Evolutionary conservation across 2,329 filamentous ascomycete genomes (phyloP), one percentile per base, ranked within the genome.

Genomic region (Ophiostoma novo-ulmi): DNA sequence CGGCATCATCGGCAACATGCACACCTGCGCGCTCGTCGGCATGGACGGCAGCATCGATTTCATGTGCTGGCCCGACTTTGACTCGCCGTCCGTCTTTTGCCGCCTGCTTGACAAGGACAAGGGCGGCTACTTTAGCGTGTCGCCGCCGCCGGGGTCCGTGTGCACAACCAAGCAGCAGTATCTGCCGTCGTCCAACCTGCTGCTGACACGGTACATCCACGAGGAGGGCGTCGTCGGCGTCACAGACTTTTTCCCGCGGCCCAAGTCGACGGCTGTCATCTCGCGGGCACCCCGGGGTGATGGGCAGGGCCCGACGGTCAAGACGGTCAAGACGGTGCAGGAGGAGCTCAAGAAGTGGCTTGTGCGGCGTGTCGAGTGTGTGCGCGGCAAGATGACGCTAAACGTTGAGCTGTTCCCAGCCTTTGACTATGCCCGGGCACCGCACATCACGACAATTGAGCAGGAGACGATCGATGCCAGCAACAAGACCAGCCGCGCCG

Each of bases 11-110:
- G 91, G 91, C 35, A 92, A 93, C 76, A 92, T 93, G 90, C 85
- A 89, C 75, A 93, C 90, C 0, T 91, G 89, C 80, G 90, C 90
- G 17, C 81, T 92, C n/a, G 85, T 91, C 31, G 90, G 89, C 74
- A 90, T 91, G 76, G 88, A 90, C 76, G 90, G 90, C 35, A 90
- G 89, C 74, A 79, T 93, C 71, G 91, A 92, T 77, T 92, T 88
- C 75, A 91, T 93, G 89, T 93, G 90, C 78, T 93, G 90, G 91
- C 91, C 90, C 3, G 87, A 92, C 74, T 93, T 93, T 77, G 91
- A 93, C 78, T 92, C 90, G 6, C 90, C 91, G 0, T 89, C 89
- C 0, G 80, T 93, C 68, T 93, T 93, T 77, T 92, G 89, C 76
- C 87, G 90, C 58, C 82, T 93, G 20, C 80, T 93, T 2, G 91